Percentiles rank a stretch among this genome's conserved stretches.
Evolutionary conservation across 257 asterid species (phyloP).

Genomic region (Capsicum pubescens): DNA sequence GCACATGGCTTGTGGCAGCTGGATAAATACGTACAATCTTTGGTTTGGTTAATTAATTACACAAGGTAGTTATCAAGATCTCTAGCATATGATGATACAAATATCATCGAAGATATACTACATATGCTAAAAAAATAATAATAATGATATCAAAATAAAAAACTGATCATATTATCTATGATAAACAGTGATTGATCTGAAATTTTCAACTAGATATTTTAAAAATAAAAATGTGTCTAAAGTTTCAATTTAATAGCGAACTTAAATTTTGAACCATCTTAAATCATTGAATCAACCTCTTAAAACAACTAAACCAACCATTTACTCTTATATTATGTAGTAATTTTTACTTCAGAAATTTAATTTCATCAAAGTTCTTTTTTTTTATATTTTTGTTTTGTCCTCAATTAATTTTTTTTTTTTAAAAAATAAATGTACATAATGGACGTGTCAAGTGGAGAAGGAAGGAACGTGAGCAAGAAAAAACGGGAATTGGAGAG

Average conservation of each 20-base stretch:
- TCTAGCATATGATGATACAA: background rate
- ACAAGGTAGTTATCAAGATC: background rate
- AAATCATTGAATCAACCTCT: too few relatives aligned
- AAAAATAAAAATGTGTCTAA: too few relatives aligned
- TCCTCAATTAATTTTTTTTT: background rate
- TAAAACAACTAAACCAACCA: too few relatives aligned
- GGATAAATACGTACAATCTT: background rate
- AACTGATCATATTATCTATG: background rate
- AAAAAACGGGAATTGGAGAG: conserved; percentile 27
- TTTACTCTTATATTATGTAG: too few relatives aligned
- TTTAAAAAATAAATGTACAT: background rate
- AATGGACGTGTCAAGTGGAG: background rate
- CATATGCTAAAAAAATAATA: background rate
- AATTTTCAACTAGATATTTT: too few relatives aligned
- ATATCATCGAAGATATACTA: background rate
- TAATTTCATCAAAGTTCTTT: background rate
- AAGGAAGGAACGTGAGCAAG: background rate
- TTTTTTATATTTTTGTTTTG: background rate
- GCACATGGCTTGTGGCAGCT: conserved; percentile 25
- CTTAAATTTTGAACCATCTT: too few relatives aligned
- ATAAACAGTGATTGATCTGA: too few relatives aligned
- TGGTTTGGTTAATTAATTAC: conserved; percentile 7
- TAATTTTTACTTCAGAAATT: background rate
- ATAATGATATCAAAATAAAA: background rate
- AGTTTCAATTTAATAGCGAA: too few relatives aligned